A percentile compares a stretch with the other conserved stretches of the same genome.
These are phyloP conservation scores for Myriosclerotinia duriaeana DNA, from an alignment of 2,329 filamentous ascomycete genomes.

Conservation along the genomic window DNA sequence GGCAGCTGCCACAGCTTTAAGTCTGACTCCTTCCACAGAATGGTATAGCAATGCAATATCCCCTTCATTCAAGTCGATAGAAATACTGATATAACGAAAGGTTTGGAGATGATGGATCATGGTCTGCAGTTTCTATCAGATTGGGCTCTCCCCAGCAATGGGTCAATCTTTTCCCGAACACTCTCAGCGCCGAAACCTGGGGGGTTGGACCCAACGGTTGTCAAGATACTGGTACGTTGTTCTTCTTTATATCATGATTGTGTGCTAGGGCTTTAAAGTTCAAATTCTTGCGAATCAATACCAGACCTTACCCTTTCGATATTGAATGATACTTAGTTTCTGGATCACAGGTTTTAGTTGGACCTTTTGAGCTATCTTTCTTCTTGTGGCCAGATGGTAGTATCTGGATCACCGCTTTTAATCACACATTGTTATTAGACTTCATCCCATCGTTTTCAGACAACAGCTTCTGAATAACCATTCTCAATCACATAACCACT, in stretches of 20 bases:
- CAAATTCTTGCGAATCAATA: not conserved
- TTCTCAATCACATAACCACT: not conserved
- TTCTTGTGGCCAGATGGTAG: not conserved
- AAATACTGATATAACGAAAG: constrained; percentile 40
- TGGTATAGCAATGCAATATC: constrained; percentile 29
- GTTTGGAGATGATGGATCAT: constrained; percentile 66
- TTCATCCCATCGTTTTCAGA: no score
- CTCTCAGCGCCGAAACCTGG: constrained; percentile 70
- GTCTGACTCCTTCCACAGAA: constrained; percentile 35
- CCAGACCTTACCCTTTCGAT: not conserved
- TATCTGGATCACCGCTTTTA: not conserved
- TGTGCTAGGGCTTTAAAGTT: not conserved
- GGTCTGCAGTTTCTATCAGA: constrained; percentile 67
- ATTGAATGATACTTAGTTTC: no score
- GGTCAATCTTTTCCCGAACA: constrained; percentile 62
- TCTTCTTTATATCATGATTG: not conserved
- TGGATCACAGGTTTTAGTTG: no score
- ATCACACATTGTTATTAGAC: not conserved
- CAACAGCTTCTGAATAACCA: not conserved
- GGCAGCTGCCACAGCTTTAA: constrained; percentile 29
- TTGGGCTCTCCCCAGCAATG: constrained; percentile 54
- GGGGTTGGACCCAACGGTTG: constrained; percentile 61
- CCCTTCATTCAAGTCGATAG: no score
- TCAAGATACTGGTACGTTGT: constrained; percentile 31
- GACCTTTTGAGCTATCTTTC: no score